Conservation (phyloP, 2,329 filamentous ascomycete genomes). For the Biscogniauxia mediterranea region DNA sequence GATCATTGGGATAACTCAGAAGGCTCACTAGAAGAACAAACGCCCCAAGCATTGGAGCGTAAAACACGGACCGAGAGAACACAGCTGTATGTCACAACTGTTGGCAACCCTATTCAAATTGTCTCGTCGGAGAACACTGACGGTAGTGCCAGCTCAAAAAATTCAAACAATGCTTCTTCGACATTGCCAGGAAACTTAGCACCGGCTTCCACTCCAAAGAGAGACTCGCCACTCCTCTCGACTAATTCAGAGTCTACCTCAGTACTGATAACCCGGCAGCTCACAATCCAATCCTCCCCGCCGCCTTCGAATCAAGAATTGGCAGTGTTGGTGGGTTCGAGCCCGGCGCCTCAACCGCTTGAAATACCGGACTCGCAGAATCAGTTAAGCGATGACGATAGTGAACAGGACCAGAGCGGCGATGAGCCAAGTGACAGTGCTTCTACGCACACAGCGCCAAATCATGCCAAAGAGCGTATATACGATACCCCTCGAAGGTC, state of each 20-base stretch:
- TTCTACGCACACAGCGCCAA: background rate
- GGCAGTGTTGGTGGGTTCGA: slow-evolving; percentile 22
- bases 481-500: background rate
- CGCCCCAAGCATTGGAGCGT: slow-evolving; percentile 3
- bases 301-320: slow-evolving; percentile 26
- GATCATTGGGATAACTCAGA: background rate
- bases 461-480: background rate
- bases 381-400: background rate
- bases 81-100: slow-evolving; percentile 13
- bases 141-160: background rate
- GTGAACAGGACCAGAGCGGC: background rate
- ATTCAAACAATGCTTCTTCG: background rate
- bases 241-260: slow-evolving; percentile 21
- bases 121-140: background rate
- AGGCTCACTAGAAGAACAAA: background rate
- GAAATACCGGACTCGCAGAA: background rate
- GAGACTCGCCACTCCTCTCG: slow-evolving; percentile 9
- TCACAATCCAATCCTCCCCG: slow-evolving; percentile 11
- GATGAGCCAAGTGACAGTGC: slow-evolving; percentile 12
- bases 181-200: background rate
- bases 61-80: slow-evolving; percentile 11
- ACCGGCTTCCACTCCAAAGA: background rate
- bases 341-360: slow-evolving; percentile 10
- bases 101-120: slow-evolving; percentile 3
- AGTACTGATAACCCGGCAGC: slow-evolving; percentile 19